A percentile compares a stretch with the other conserved stretches of the same genome.
phyloP scores from a whole-genome alignment of 768 basidiomycete species.

The Termitomyces sp. region DNA sequence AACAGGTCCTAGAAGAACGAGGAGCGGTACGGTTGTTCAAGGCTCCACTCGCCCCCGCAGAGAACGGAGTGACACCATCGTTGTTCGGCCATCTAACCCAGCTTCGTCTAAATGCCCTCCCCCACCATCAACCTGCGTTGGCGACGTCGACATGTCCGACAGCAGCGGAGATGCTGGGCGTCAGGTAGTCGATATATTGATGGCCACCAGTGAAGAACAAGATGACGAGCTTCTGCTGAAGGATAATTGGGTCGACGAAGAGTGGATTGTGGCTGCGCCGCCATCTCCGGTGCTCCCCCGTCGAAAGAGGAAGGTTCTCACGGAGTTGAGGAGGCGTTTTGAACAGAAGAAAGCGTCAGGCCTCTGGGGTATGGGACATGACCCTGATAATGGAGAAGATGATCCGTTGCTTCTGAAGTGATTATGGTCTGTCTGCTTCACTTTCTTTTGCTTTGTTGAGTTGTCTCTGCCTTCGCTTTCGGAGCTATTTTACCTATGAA shows the following conservation, averaged over 20 bases:
- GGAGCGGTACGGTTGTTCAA: constrained; percentile 47
- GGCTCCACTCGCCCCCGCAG: constrained; percentile 16
- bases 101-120: constrained; percentile 7
- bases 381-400: constrained; percentile 19
- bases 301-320: constrained; percentile 18
- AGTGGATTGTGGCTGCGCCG: constrained; percentile 37
- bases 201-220: constrained; percentile 15
- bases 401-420: constrained; percentile 20
- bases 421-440: background rate
- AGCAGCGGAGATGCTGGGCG: constrained; percentile 5
- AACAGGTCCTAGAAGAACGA: constrained; percentile 36
- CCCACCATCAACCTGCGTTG: background rate
- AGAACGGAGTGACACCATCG: constrained; percentile 23
- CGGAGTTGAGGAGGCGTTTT: constrained; percentile 10
- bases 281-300: constrained; percentile 34
- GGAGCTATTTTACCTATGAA: background rate
- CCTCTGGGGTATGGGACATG: constrained; percentile 16
- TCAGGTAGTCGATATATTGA: constrained; percentile 22
- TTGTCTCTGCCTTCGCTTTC: background rate
- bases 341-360: constrained; percentile 9
- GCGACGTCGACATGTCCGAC: constrained; percentile 12
- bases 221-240: constrained; percentile 20
- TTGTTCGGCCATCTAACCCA: constrained; percentile 16
- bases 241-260: constrained; percentile 26
- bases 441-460: background rate